These are phyloP conservation scores for Eutrema yunnanense DNA, from an alignment of 345 rosid species.

Conservation along the genomic window DNA sequence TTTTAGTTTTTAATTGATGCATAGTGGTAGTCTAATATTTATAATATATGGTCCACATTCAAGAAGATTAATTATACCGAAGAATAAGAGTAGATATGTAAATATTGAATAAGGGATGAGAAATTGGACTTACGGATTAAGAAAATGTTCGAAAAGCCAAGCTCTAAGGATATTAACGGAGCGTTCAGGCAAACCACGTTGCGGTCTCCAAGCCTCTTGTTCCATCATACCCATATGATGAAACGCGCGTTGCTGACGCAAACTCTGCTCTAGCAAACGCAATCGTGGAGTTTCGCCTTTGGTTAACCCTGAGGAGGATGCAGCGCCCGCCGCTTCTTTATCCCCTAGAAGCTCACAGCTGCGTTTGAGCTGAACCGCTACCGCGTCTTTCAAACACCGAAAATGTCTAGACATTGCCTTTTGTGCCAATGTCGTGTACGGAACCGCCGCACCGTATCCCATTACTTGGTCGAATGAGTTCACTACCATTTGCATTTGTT, in stretches of 20 bases:
- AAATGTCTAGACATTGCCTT: slow-evolving; percentile 99
- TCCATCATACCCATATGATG: slow-evolving; percentile 98
- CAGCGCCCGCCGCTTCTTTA: slow-evolving; percentile 57
- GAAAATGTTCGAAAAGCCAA: slow-evolving; percentile 97
- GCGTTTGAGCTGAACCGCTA: slow-evolving; percentile 62
- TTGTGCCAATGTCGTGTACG: slow-evolving; percentile 82
- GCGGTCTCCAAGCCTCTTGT: slow-evolving; percentile 96
- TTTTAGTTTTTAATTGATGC: neutral
- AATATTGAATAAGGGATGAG: neutral
- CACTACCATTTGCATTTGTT: slow-evolving; percentile 89
- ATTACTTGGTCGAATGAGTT: slow-evolving; percentile 80
- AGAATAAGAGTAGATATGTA: neutral
- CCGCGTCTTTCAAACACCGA: slow-evolving; percentile 82
- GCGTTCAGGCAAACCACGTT: slow-evolving; percentile 93
- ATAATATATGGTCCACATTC: neutral
- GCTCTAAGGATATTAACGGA: slow-evolving; percentile 95
- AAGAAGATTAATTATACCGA: neutral
- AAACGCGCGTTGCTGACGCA: slow-evolving; percentile 87
- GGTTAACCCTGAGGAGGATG: slow-evolving; percentile 64
- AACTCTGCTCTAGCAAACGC: slow-evolving; percentile 67
- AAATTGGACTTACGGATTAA: slow-evolving; percentile 74
- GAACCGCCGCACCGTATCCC: slow-evolving; percentile 69
- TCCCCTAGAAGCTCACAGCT: slow-evolving; percentile 80
- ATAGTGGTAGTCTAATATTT: neutral
- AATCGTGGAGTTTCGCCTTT: slow-evolving; percentile 91